Evolutionary conservation across 352 stramenopile genomes (phyloP).

Genomic region (Salisapilia sapeloensis): DNA sequence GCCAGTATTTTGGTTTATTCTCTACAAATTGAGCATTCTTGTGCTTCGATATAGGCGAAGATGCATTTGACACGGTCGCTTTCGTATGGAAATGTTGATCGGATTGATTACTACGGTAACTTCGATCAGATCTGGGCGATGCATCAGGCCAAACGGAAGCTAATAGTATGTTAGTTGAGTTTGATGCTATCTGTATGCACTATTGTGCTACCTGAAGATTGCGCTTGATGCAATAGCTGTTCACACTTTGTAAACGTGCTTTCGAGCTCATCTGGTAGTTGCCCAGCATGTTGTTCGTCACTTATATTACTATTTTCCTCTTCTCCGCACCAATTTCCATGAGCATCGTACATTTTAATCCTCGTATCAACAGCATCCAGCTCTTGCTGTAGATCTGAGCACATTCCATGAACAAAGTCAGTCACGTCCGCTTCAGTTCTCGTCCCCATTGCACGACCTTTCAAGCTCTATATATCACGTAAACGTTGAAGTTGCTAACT

Average conservation of each 20-base stretch:
- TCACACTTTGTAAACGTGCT: constrained; percentile 30
- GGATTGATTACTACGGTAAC: background rate
- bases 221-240: constrained; percentile 16
- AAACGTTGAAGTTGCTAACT: too few relatives aligned
- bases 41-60: constrained; percentile 1
- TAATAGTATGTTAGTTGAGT: constrained; percentile 2
- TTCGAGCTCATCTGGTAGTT: constrained; percentile 36
- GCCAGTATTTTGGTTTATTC: constrained; percentile 2
- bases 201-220: constrained; percentile 1
- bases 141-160: constrained; percentile 1
- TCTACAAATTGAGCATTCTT: background rate
- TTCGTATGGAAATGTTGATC: background rate
- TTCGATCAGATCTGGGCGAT: background rate
- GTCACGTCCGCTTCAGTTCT: too few relatives aligned
- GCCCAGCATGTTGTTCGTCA: constrained; percentile 15
- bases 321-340: too few relatives aligned
- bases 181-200: background rate
- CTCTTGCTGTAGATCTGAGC: too few relatives aligned
- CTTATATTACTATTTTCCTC: too few relatives aligned
- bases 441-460: too few relatives aligned
- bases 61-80: constrained; percentile 5
- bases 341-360: too few relatives aligned
- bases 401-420: too few relatives aligned
- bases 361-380: too few relatives aligned
- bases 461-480: too few relatives aligned